Conservation (phyloP, 768 basidiomycete species). For the Crepidotus variabilis region DNA sequence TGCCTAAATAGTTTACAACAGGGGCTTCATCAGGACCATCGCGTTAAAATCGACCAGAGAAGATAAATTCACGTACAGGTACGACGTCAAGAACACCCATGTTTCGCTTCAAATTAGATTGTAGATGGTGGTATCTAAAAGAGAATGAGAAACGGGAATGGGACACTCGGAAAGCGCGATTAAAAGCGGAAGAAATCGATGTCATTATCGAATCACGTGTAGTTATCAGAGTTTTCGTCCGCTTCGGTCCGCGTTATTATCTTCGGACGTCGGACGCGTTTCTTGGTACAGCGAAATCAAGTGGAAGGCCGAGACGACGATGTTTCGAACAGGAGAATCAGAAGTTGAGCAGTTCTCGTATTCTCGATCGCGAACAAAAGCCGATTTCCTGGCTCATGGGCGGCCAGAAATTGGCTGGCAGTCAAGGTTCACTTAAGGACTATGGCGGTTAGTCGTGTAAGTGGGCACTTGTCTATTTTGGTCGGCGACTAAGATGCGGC, state of each 20-base stretch:
- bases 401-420: too few species aligned
- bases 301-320: neutral
- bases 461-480: too few species aligned
- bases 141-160: neutral
- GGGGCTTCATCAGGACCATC: neutral
- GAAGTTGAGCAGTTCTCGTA: too few species aligned
- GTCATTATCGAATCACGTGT: neutral
- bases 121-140: conserved; percentile 1
- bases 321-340: neutral
- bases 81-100: conserved; percentile 87
- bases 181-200: neutral
- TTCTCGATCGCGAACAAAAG: too few species aligned
- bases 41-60: neutral
- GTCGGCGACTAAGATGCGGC: too few species aligned
- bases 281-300: neutral
- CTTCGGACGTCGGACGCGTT: neutral
- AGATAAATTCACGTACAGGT: conserved; percentile 49
- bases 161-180: neutral
- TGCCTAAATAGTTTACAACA: conserved; percentile 44
- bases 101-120: conserved; percentile 7
- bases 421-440: too few species aligned
- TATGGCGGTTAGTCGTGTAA: too few species aligned
- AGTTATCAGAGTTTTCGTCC: neutral
- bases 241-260: neutral
- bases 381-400: too few species aligned